Conservation (phyloP, 192 early-diverging fungal genomes). For the Rhizophagus prolifer region DNA sequence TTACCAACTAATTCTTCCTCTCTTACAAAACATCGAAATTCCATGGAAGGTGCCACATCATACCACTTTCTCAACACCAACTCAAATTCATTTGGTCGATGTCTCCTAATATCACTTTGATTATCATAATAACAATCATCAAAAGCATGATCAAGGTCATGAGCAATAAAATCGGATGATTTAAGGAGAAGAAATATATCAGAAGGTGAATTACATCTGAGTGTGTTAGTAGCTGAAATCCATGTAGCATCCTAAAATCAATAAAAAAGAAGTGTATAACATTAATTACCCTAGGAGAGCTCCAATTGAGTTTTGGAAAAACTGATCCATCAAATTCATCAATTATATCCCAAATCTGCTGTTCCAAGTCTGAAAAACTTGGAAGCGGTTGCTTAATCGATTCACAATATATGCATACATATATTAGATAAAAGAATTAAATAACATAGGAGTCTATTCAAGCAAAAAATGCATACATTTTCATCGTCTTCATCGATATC, state of each 20-base stretch:
- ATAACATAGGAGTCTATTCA: too few species aligned
- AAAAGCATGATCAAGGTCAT: slow-evolving; percentile 78
- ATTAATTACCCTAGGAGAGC: slow-evolving; percentile 71
- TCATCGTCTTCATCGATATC: slow-evolving; percentile 47
- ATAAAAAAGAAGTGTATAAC: neutral
- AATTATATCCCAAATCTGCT: slow-evolving; percentile 63
- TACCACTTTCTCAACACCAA: slow-evolving; percentile 91
- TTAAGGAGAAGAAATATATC: slow-evolving; percentile 93
- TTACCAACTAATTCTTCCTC: slow-evolving; percentile 67
- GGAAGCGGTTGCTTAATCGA: slow-evolving; percentile 38
- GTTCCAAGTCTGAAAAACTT: slow-evolving; percentile 65
- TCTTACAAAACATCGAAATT: slow-evolving; percentile 94
- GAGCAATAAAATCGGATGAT: slow-evolving; percentile 84
- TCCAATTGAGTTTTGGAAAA: slow-evolving; percentile 97
- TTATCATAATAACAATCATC: slow-evolving; percentile 61
- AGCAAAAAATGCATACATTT: neutral
- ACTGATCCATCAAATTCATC: slow-evolving; percentile 73
- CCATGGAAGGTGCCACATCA: slow-evolving; percentile 86
- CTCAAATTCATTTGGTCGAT: slow-evolving; percentile 50
- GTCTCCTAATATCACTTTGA: slow-evolving; percentile 19
- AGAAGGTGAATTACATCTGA: slow-evolving; percentile 70
- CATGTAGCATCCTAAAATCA: slow-evolving; percentile 76
- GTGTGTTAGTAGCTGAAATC: slow-evolving; percentile 77
- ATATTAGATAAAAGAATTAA: slow-evolving; percentile 3
- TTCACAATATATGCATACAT: slow-evolving; percentile 20